Percentiles rank a stretch among this genome's conserved stretches.
Evolutionary conservation across 1,139 yeast species (phyloP).

Genomic region (Candida tetrigidarum): DNA sequence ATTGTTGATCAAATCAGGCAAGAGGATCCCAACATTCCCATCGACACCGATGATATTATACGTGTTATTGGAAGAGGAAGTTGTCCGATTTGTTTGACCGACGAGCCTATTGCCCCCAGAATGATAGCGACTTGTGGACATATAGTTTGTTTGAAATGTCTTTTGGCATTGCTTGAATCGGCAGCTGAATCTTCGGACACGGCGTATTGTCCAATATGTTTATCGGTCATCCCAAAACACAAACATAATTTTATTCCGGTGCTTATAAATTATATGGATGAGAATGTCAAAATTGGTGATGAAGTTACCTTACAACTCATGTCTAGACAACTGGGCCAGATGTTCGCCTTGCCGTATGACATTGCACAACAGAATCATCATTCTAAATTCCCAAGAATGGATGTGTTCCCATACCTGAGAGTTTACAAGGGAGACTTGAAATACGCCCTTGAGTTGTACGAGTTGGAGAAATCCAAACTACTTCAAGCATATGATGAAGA

Average conservation of each 20-base stretch:
- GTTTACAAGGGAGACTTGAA: slow-evolving; percentile 65
- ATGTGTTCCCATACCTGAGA: slow-evolving; percentile 45
- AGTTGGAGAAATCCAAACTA: slow-evolving; percentile 58
- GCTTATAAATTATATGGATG: slow-evolving; percentile 57
- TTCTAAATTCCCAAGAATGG: slow-evolving; percentile 23
- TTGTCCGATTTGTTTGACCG: slow-evolving; percentile 92
- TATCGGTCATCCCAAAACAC: slow-evolving; percentile 60
- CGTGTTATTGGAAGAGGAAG: slow-evolving; percentile 75
- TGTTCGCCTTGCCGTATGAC: slow-evolving; percentile 65
- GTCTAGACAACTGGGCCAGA: slow-evolving; percentile 64
- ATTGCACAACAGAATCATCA: slow-evolving; percentile 32
- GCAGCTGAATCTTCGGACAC: slow-evolving; percentile 46
- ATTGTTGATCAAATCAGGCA: slow-evolving; percentile 63
- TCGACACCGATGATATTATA: slow-evolving; percentile 63
- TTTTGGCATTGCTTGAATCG: slow-evolving; percentile 70
- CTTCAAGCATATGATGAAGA: slow-evolving; percentile 57
- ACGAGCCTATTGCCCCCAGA: slow-evolving; percentile 86
- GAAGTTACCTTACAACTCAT: slow-evolving; percentile 70
- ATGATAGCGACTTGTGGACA: slow-evolving; percentile 95
- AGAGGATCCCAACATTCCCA: slow-evolving; percentile 76
- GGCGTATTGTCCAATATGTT: slow-evolving; percentile 88
- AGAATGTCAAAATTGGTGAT: slow-evolving; percentile 55
- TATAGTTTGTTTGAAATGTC: slow-evolving; percentile 81
- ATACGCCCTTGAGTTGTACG: slow-evolving; percentile 57
- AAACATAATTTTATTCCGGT: slow-evolving; percentile 68